phyloP scores from a whole-genome alignment of 306 rosid species.

The Trifolium dubium region DNA sequence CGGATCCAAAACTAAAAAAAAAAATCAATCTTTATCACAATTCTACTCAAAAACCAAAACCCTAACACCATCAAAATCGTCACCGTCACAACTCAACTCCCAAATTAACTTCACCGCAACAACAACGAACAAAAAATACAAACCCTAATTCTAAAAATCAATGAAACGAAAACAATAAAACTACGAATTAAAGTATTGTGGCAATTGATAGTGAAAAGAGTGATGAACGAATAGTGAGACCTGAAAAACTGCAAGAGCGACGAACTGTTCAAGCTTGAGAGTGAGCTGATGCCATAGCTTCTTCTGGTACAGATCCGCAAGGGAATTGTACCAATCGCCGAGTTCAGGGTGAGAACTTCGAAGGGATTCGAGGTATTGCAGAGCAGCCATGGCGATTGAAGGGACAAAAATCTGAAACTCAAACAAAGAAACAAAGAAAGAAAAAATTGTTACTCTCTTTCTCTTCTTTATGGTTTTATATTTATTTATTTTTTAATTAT shows the following conservation, averaged over 20 bases:
- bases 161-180: background rate
- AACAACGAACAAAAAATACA: slow-evolving; percentile 14
- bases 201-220: slow-evolving; percentile 18
- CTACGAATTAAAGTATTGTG: background rate
- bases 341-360: slow-evolving; percentile 93
- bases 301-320: slow-evolving; percentile 97
- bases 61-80: background rate
- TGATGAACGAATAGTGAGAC: slow-evolving; percentile 36
- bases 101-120: slow-evolving; percentile 9
- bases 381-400: slow-evolving; percentile 77
- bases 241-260: slow-evolving; percentile 91
- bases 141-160: slow-evolving; percentile 57
- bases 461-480: background rate
- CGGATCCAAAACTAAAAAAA: slow-evolving; percentile 33
- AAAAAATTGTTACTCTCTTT: background rate
- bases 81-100: slow-evolving; percentile 26
- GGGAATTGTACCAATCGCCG: slow-evolving; percentile 86
- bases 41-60: slow-evolving; percentile 17
- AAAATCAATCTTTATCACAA: background rate
- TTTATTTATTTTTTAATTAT: slow-evolving; percentile 43
- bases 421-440: background rate
- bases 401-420: background rate
- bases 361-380: slow-evolving; percentile 87
- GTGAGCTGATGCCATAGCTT: slow-evolving; percentile 99
- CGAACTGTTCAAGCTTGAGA: slow-evolving; percentile 96